These are phyloP conservation scores for Guyanaporus albipodus DNA, from an alignment of 768 basidiomycete species.

Conservation along the genomic window DNA sequence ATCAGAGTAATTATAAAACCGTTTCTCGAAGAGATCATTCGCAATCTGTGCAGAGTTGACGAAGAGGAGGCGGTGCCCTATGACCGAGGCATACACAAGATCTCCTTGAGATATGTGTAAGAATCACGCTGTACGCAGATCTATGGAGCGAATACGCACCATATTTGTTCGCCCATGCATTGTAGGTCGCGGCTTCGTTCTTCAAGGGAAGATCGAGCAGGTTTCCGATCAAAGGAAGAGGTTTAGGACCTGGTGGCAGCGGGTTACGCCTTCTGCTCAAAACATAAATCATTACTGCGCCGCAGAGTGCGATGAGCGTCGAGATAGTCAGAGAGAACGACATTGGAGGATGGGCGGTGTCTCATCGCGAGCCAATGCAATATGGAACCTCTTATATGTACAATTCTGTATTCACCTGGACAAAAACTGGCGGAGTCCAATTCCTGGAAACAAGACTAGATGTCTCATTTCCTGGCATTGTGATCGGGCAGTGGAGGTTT, in stretches of 20 bases:
- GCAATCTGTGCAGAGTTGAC: constrained; percentile 45
- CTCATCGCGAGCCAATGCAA: constrained; percentile 2
- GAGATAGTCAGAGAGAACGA: constrained; percentile 11
- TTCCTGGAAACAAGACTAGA: constrained; percentile 3
- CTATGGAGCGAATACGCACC: constrained; percentile 20
- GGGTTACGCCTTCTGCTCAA: constrained; percentile 26
- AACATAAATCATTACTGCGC: constrained; percentile 17
- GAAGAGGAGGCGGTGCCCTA: constrained; percentile 47
- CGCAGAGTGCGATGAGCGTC: constrained; percentile 22
- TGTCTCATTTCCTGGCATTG: constrained; percentile 20
- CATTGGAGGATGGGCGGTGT: constrained; percentile 10
- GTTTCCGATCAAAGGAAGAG: constrained; percentile 52
- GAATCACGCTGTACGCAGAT: not conserved
- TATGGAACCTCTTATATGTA: constrained; percentile 14
- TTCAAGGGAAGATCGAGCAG: constrained; percentile 42
- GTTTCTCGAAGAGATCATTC: constrained; percentile 54
- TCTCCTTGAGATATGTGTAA: constrained; percentile 35
- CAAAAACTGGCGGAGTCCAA: constrained; percentile 6
- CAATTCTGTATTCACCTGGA: constrained; percentile 10
- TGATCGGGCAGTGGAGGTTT: too few relatives aligned
- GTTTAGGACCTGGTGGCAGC: constrained; percentile 53
- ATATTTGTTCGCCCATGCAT: constrained; percentile 37
- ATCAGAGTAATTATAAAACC: constrained; percentile 54
- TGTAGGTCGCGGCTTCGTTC: constrained; percentile 40
- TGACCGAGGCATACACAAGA: constrained; percentile 47